Conservation (phyloP, 345 rosid genomes). For the Melaleuca alternifolia region DNA sequence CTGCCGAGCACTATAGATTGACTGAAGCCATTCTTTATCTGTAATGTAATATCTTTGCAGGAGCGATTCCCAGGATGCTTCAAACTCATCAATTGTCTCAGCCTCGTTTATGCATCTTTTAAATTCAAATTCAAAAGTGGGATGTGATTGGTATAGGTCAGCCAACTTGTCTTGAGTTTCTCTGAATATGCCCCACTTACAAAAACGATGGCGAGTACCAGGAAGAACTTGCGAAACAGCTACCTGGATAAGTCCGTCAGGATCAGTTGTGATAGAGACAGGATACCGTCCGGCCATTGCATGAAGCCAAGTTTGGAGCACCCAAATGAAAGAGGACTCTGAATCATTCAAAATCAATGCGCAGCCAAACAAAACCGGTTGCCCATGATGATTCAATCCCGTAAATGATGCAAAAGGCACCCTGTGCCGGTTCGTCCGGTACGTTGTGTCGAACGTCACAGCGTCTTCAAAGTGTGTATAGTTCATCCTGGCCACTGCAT, state of each 20-base stretch:
- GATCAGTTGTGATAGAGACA: conserved; percentile 61
- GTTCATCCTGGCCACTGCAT: conserved; percentile 40
- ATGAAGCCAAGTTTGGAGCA: conserved; percentile 67
- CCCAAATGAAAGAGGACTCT: conserved; percentile 54
- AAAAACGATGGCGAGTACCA: conserved; percentile 44
- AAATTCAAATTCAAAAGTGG: conserved; percentile 60
- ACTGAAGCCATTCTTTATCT: conserved; percentile 60
- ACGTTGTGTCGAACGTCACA: conserved; percentile 41
- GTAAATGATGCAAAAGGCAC: conserved; percentile 67
- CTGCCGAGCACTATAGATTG: conserved; percentile 46
- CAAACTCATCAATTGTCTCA: conserved; percentile 50
- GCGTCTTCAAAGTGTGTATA: conserved; percentile 59
- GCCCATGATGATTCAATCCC: conserved; percentile 69
- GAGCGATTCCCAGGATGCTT: conserved; percentile 49
- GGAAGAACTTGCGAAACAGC: conserved; percentile 55
- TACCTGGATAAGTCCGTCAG: conserved; percentile 38
- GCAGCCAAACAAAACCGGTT: conserved; percentile 65
- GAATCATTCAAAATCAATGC: conserved; percentile 55
- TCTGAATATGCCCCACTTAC: conserved; percentile 38
- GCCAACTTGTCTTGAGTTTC: conserved; percentile 59
- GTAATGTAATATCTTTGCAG: conserved; percentile 36
- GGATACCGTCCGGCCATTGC: conserved; percentile 59
- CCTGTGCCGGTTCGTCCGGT: conserved; percentile 22
- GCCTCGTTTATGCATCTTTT: conserved; percentile 41
- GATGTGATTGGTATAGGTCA: conserved; percentile 41